Evolutionary conservation across 2,329 filamentous ascomycete genomes (phyloP), one percentile per base, ranked within the genome.

Genomic region (Aspergillus amoenus): DNA sequence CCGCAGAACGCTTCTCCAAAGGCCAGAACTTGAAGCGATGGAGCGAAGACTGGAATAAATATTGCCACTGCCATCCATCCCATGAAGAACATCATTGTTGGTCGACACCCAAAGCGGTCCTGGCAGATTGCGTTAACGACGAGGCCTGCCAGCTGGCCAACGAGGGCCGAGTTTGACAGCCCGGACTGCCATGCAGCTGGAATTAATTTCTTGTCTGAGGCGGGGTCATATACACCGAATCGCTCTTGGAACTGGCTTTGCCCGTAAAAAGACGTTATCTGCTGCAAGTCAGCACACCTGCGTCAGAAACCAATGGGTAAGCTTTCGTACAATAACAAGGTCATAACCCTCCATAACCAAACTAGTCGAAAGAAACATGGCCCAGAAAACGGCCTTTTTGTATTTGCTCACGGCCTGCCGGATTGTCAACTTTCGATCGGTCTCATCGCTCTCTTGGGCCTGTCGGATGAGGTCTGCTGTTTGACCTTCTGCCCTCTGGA

Each of bases 271-370:
- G 57, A 59, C 8, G 48, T 59, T 9, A 59, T 56, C 53, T 56
- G 9, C 8, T n/a, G 15, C 17, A 3, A 17, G 27, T 15, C 15
- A 17, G 34, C 9, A 41, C 41, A 1, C 21, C 3, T 12, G 7
- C 12, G n/a, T n/a, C n/a, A n/a, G n/a, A n/a, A n/a, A n/a, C n/a
- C n/a, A n/a, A n/a, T n/a, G n/a, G n/a, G n/a, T n/a, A n/a, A n/a
- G n/a, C n/a, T n/a, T n/a, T n/a, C n/a, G n/a, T n/a, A n/a, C 60
- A 17, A 62, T 60, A 4, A 60, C 58, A 5, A 62, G 32, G 21
- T 62, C 60, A 47, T 65, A 70, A 15, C 68, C 68, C 46, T 70
- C 68, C 68, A 70, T 70, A 22, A 70, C 63, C 42, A 70, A 59
- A 42, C 66, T 69, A 15, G 64, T 62, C 3, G 64, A 66, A 17